Conservation (phyloP, 331 rosid species). For the Ulmus americana region DNA sequence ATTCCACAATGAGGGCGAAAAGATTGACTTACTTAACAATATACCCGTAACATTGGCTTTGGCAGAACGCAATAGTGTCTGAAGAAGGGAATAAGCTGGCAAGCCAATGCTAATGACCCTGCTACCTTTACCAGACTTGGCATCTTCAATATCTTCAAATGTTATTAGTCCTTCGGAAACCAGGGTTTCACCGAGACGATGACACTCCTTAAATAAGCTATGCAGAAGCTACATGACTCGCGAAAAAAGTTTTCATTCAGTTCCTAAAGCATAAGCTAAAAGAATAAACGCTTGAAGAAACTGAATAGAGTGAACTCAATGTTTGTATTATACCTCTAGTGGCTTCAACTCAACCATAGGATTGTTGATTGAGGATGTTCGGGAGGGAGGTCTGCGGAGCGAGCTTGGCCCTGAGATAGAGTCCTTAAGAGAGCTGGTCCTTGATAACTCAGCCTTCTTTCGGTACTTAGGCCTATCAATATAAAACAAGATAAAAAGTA, state of each 20-base stretch:
- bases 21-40: slow-evolving; percentile 52
- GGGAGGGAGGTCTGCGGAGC: slow-evolving; percentile 41
- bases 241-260: slow-evolving; percentile 29
- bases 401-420: slow-evolving; percentile 55
- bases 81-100: slow-evolving; percentile 80
- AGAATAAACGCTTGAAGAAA: background rate
- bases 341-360: slow-evolving; percentile 60
- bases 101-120: slow-evolving; percentile 65
- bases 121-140: slow-evolving; percentile 63
- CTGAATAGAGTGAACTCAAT: background rate
- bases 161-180: slow-evolving; percentile 69
- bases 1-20: background rate
- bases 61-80: slow-evolving; percentile 68
- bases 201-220: slow-evolving; percentile 53
- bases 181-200: slow-evolving; percentile 48
- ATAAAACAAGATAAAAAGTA: slow-evolving; percentile 10
- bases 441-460: slow-evolving; percentile 29
- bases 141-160: slow-evolving; percentile 56
- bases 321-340: slow-evolving; percentile 55
- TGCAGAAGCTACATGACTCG: slow-evolving; percentile 32
- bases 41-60: slow-evolving; percentile 54
- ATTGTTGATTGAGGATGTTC: slow-evolving; percentile 43
- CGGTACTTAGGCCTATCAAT: slow-evolving; percentile 55
- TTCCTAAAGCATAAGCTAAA: slow-evolving; percentile 6
- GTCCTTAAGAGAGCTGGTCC: slow-evolving; percentile 21